phyloP scores from a whole-genome alignment of 495 filamentous ascomycete species.

The Emericellopsis terricola region DNA sequence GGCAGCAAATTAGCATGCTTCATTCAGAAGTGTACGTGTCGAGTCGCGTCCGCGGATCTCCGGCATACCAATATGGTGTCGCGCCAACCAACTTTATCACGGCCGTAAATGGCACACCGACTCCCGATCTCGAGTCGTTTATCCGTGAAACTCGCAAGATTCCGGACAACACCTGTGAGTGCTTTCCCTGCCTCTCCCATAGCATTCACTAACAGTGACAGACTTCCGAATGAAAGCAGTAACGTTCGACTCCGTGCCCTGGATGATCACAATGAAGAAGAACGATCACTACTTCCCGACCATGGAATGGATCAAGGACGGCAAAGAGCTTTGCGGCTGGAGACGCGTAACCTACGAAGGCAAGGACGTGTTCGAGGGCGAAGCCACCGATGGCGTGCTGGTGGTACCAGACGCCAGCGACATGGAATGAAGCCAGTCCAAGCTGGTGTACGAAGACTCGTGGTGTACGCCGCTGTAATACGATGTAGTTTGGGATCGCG shows the following conservation, averaged over 20 bases:
- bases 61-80: constrained; percentile 81
- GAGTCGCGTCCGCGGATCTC: constrained; percentile 65
- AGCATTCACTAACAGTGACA: constrained; percentile 9
- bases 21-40: constrained; percentile 95
- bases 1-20: constrained; percentile 93
- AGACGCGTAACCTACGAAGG: constrained; percentile 52
- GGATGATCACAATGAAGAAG: constrained; percentile 99
- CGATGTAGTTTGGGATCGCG: too few species aligned
- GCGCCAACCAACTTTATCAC: constrained; percentile 96
- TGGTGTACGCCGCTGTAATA: too few species aligned
- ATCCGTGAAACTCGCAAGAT: constrained; percentile 65
- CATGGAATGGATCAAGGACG: constrained; percentile 69
- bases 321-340: constrained; percentile 45
- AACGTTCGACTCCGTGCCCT: constrained; percentile 94
- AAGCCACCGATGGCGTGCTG: constrained; percentile 23
- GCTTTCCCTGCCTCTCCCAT: not conserved
- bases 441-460: too few species aligned
- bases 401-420: constrained; percentile 8
- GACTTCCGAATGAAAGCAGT: constrained; percentile 86
- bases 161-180: constrained; percentile 74
- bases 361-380: constrained; percentile 29
- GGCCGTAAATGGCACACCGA: constrained; percentile 75
- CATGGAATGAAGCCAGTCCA: constrained; percentile 2
- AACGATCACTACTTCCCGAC: constrained; percentile 98
- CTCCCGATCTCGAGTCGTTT: constrained; percentile 64